Evolutionary conservation across 768 basidiomycete genomes (phyloP), one percentile per base, ranked within the genome.

Genomic region (Lentinula guzmanii): DNA sequence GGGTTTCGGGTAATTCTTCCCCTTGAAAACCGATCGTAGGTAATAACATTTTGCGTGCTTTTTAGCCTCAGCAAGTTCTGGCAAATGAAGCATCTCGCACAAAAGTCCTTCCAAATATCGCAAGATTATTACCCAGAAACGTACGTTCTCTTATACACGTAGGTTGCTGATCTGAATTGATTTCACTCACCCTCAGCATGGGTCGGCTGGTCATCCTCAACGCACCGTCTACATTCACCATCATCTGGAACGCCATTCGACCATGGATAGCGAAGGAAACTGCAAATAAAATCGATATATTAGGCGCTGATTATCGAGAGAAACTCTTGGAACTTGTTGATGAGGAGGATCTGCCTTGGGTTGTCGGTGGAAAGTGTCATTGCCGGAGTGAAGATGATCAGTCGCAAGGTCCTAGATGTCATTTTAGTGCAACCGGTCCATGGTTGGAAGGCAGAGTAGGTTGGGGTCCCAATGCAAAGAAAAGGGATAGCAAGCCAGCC

Each of bases 121-220:
- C 89, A 91, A 70, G 87, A 89, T 65, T 91, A 88, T 71, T 91
- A 80, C 64, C 89, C 89, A 1, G 89, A 91, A 69, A 86, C 86
- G 88, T 90, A 68, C 58, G 82, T 68, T 28, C n/a, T 46, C 21
- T 28, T 16, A 43, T 24, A 28, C 46, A 16, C 39, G 13, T 34
- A 34, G 5, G 11, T 21, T 42, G 8, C 5, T 55, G 39, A 4
- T 31, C 50, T 52, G 3, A 33, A 18, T 37, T 62, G 24, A 48
- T 11, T 61, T 45, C 43, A n/a, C 24, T 58, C 41, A 58, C 15
- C 43, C 18, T 21, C 63, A 90, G 89, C 3, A 88, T 90, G 88
- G 87, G 87, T 1, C 84, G 87, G 68, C 72, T 90, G 34, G 81
- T 79, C 5, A 82, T 91, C 63, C 76, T 90, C 57, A 91, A 91